Evolutionary conservation across 371 early-diverging fungal species (phyloP), one percentile per base, ranked within the genome.

Genomic region (Amoeboaphelidium occidentale): DNA sequence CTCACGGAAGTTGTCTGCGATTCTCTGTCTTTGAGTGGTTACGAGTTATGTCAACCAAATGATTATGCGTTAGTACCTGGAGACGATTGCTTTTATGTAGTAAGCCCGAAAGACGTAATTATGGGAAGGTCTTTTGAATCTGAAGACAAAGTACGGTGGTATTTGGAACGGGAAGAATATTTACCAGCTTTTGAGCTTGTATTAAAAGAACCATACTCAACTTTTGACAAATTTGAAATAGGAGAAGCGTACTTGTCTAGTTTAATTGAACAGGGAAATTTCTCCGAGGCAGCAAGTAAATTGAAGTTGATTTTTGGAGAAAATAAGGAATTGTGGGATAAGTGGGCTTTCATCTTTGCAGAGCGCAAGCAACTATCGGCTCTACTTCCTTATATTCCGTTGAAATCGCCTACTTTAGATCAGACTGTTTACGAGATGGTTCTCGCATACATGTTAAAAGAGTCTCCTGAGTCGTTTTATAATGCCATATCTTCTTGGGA

Each of bases 91-190:
- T 45, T 25, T 59, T 86, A 81, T 55, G 69, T 94, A 0, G 67
- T 85, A 41, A 81, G 86, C 6, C 93, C 92, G 10, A 87, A 86
- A 60, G 89, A 90, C 60, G 66, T 93, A 20, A 73, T 94, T 24
- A 68, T 78, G 1, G 91, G 89, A n/a, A 69, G 74, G 26, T 78
- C 81, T 2, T 70, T 90, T 32, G 88, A 85, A 53, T 48, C 78
- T 32, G 76, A 78, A 26, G 93, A 96, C 64, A 92, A 85, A 52
- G 76, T 96, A 49, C 77, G 82, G 46, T 96, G 92, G 91, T 64
- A 86, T 13, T 59, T 81, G 41, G 81, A 81, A 45, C 69, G 77
- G 20, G 70, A 69, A 22, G 60, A 70, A 25, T 89, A 84, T 55
- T 78, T 70, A 22, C 84, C 83, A 48, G 93, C 92, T 0, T 56